Evolutionary conservation across 495 filamentous ascomycete genomes (phyloP).

Genomic region (Neurospora tetraspora): DNA sequence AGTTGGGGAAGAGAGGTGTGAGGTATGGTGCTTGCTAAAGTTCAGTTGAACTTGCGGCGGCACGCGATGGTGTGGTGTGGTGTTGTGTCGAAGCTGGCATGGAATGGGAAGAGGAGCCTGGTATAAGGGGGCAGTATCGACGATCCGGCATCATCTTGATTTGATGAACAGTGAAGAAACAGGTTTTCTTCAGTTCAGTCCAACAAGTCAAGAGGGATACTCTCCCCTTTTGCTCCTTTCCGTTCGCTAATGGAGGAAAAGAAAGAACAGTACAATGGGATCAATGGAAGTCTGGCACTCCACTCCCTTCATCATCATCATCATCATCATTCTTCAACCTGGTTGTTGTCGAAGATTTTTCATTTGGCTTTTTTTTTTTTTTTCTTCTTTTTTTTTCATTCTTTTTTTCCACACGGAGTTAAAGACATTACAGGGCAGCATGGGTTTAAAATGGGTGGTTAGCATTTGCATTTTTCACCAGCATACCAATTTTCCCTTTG

Average conservation of each 20-base stretch:
- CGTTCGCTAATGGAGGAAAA: neutral
- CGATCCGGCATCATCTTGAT: neutral
- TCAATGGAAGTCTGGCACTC: neutral
- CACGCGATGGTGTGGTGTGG: neutral
- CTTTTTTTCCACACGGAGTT: neutral
- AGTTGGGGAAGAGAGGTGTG: constrained; percentile 47
- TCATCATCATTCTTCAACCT: neutral
- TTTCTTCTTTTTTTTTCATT: neutral
- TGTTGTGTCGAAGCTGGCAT: neutral
- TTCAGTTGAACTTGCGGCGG: too few species aligned
- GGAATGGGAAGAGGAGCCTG: neutral
- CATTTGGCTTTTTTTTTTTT: neutral
- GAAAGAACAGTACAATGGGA: neutral
- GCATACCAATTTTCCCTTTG: neutral
- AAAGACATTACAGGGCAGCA: neutral
- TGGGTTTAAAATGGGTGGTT: neutral
- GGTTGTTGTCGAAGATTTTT: neutral
- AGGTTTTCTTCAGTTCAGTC: neutral
- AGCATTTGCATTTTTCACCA: neutral
- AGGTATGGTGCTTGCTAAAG: constrained; percentile 37
- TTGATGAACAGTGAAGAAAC: neutral
- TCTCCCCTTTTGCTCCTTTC: neutral
- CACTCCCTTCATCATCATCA: neutral
- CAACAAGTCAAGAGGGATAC: neutral
- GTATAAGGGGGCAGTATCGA: neutral